phyloP scores from a whole-genome alignment of 768 basidiomycete genomes.

The Suillus paluster region DNA sequence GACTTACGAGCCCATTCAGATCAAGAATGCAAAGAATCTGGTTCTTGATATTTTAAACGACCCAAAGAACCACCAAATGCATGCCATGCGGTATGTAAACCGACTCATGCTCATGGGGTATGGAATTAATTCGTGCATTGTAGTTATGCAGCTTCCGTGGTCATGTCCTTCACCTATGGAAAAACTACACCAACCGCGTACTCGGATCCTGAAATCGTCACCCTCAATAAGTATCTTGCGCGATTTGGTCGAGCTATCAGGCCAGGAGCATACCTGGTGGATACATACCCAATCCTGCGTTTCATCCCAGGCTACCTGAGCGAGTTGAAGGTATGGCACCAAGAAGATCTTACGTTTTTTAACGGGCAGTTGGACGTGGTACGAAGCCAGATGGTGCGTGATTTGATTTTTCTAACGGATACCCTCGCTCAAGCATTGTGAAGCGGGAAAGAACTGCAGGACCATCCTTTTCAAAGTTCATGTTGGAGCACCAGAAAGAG shows the following conservation, averaged over 20 bases:
- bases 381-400: slow-evolving; percentile 32
- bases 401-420: not conserved
- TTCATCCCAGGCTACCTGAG: slow-evolving; percentile 43
- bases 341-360: slow-evolving; percentile 41
- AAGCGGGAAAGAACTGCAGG: slow-evolving; percentile 29
- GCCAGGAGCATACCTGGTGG: slow-evolving; percentile 31
- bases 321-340: slow-evolving; percentile 57
- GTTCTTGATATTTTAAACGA: slow-evolving; percentile 40
- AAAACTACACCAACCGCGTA: slow-evolving; percentile 42
- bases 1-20: slow-evolving; percentile 40
- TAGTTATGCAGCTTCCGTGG: slow-evolving; percentile 44
- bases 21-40: slow-evolving; percentile 34
- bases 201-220: slow-evolving; percentile 38
- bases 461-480: slow-evolving; percentile 39
- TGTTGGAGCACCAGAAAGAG: slow-evolving; percentile 41
- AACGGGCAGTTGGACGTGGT: slow-evolving; percentile 33
- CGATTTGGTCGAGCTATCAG: slow-evolving; percentile 32
- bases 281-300: slow-evolving; percentile 25
- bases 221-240: slow-evolving; percentile 28
- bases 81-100: slow-evolving; percentile 32
- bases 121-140: not conserved
- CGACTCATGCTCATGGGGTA: not conserved
- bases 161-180: slow-evolving; percentile 44
- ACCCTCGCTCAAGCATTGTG: not conserved
- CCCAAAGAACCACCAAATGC: slow-evolving; percentile 37